Conservation (phyloP, 2,329 filamentous ascomycete genomes). For the Botrytis fragariae region DNA sequence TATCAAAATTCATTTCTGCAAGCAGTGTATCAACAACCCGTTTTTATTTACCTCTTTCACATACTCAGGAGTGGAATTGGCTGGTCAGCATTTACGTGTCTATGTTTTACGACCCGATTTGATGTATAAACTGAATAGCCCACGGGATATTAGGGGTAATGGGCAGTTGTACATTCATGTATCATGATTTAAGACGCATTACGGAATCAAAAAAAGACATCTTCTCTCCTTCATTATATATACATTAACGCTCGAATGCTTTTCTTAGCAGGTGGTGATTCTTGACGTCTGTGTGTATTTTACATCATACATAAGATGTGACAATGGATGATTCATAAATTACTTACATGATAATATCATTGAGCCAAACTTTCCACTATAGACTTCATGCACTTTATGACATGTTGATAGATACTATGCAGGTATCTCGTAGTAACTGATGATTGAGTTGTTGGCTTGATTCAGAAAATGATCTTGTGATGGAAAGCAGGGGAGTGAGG, state of each 20-base stretch:
- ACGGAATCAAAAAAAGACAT: conserved; percentile 11
- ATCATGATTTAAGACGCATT: conserved; percentile 8
- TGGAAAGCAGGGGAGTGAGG: no score
- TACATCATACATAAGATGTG: background rate
- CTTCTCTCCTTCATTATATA: conserved; percentile 7
- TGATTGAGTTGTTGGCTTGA: background rate
- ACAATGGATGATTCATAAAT: background rate
- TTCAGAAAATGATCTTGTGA: background rate
- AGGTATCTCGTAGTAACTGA: background rate
- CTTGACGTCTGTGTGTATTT: background rate
- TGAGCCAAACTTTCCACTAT: background rate
- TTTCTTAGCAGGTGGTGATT: background rate
- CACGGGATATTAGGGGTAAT: background rate
- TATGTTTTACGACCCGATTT: conserved; percentile 6
- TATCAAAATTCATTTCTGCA: conserved; percentile 10
- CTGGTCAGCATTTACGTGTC: background rate
- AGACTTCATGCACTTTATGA: background rate
- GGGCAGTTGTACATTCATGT: conserved; percentile 2
- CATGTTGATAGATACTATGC: background rate
- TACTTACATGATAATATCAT: background rate
- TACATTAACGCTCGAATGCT: background rate
- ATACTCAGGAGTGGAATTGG: background rate
- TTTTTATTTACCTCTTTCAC: conserved; percentile 5
- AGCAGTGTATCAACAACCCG: conserved; percentile 16
- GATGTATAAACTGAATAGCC: conserved; percentile 6